A percentile compares a stretch with the other conserved stretches of the same genome.
Conservation (phyloP, 2,329 filamentous ascomycete genomes). For the Chrysoporthe puriensis region DNA sequence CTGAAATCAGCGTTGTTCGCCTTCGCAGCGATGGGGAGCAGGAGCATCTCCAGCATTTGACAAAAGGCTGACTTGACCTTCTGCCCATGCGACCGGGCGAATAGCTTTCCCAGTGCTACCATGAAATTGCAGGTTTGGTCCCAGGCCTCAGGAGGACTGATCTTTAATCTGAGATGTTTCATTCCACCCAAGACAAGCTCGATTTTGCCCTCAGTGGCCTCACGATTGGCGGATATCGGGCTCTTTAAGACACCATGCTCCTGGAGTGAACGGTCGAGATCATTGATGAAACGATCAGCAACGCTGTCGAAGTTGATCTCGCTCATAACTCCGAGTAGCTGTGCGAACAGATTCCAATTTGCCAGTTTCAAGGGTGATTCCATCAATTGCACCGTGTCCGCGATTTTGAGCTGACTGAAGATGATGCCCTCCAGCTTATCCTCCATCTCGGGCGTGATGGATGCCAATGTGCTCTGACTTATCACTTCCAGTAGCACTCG, state of each 20-base stretch:
- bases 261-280: constrained; percentile 77
- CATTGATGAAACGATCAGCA: constrained; percentile 76
- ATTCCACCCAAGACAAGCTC: constrained; percentile 89
- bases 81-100: constrained; percentile 83
- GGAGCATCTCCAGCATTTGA: constrained; percentile 82
- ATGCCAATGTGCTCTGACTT: constrained; percentile 80
- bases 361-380: constrained; percentile 83
- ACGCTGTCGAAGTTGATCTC: constrained; percentile 87
- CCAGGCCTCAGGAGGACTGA: constrained; percentile 76
- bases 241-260: constrained; percentile 73
- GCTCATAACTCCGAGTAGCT: constrained; percentile 95
- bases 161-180: constrained; percentile 82
- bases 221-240: constrained; percentile 57
- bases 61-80: constrained; percentile 94
- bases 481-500: constrained; percentile 94
- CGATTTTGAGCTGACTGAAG: constrained; percentile 89
- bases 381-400: constrained; percentile 79
- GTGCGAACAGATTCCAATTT: constrained; percentile 94
- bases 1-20: constrained; percentile 76
- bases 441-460: constrained; percentile 88
- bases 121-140: constrained; percentile 89
- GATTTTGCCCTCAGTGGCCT: constrained; percentile 77
- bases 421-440: constrained; percentile 94
- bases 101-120: constrained; percentile 77
- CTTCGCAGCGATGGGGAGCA: constrained; percentile 84